Percentiles rank a stretch among this genome's conserved stretches.
phyloP scores from a whole-genome alignment of 2,329 filamentous ascomycete genomes.

The Sporothrix variecibatus region DNA sequence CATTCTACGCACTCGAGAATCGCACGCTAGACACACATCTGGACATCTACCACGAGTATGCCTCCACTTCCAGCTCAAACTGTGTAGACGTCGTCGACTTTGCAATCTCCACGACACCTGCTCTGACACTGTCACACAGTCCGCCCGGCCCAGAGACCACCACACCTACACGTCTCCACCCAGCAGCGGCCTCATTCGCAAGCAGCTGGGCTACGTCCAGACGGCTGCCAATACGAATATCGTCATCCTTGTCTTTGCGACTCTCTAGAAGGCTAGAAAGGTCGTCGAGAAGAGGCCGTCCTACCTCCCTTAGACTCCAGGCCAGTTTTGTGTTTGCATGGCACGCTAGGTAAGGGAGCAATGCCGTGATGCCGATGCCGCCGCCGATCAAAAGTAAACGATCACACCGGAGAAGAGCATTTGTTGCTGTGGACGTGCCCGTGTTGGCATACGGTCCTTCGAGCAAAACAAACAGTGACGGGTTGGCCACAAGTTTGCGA shows the following conservation, averaged over 20 bases:
- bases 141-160: background rate
- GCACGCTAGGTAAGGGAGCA: conserved; percentile 40
- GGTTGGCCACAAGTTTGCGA: background rate
- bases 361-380: conserved; percentile 51
- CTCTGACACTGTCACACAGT: background rate
- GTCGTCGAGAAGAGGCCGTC: background rate
- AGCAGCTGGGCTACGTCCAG: background rate
- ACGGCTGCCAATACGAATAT: background rate
- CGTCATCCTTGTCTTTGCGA: background rate
- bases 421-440: background rate
- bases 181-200: background rate
- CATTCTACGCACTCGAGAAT: background rate
- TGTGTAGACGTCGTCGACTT: background rate
- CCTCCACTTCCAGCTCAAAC: conserved; percentile 9
- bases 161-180: background rate
- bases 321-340: conserved; percentile 43
- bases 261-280: background rate
- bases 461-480: background rate
- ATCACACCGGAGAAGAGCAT: conserved; percentile 31
- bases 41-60: background rate
- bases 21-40: background rate
- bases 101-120: background rate
- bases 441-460: background rate
- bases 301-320: background rate
- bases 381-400: conserved; percentile 48